Conservation (phyloP, 768 basidiomycete species). For the Tephrocybe rancida region DNA sequence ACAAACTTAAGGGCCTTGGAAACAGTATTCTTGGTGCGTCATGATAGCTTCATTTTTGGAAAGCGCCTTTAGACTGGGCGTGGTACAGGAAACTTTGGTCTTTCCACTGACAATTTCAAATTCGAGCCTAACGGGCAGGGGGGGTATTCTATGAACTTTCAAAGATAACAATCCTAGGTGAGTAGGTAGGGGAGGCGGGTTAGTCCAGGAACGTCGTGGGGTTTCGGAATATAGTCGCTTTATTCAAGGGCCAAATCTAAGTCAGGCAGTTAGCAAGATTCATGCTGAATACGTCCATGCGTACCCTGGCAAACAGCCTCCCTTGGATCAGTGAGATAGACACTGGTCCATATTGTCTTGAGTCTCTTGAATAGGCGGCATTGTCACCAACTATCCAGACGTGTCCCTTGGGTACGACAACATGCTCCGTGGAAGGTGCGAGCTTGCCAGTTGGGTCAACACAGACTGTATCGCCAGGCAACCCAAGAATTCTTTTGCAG, state of each 20-base stretch:
- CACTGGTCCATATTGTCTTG: conserved; percentile 91
- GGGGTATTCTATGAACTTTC: conserved; percentile 94
- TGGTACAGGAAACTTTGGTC: conserved; percentile 80
- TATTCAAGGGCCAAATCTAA: conserved; percentile 47
- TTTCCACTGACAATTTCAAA: conserved; percentile 97
- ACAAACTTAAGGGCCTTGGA: conserved; percentile 90
- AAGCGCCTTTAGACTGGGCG: not conserved
- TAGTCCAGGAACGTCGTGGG: conserved; percentile 42
- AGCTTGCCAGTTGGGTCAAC: conserved; percentile 79
- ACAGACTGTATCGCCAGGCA: conserved; percentile 88
- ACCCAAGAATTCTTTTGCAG: conserved; percentile 88
- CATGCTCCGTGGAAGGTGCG: conserved; percentile 70
- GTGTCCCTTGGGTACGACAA: conserved; percentile 82
- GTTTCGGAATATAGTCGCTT: conserved; percentile 43
- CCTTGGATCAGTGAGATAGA: conserved; percentile 78
- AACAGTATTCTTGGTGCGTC: conserved; percentile 82
- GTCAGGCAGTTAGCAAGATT: conserved; percentile 3
- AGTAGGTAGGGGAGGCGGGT: not conserved
- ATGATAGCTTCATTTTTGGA: not conserved
- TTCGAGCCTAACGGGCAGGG: conserved; percentile 93
- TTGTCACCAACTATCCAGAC: conserved; percentile 95
- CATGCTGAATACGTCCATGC: conserved; percentile 15
- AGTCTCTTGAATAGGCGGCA: conserved; percentile 79
- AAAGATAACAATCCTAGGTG: conserved; percentile 34
- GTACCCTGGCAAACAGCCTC: conserved; percentile 65